A percentile compares a stretch with the other conserved stretches of the same genome.
phyloP scores from a whole-genome alignment of 2,329 filamentous ascomycete species.

The Aspergillus sp. region DNA sequence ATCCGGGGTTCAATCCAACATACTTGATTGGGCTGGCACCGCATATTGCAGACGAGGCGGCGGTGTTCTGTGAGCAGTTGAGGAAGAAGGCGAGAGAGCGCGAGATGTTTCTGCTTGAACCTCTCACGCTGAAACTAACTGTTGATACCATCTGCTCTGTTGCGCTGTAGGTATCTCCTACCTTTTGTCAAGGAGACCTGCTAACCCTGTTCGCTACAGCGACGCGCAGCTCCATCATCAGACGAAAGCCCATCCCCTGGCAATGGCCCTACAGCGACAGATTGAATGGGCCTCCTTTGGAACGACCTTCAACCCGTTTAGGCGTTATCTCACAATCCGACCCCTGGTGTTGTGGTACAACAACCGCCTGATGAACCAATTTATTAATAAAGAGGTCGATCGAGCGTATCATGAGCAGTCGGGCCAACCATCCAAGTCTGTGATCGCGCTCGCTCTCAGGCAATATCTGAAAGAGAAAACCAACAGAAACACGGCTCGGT shows the following conservation, averaged over 20 bases:
- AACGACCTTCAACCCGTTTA: constrained; percentile 4
- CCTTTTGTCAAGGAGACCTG: background rate
- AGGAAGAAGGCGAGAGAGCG: background rate
- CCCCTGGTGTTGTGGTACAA: background rate
- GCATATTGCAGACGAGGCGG: background rate
- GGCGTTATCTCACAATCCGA: background rate
- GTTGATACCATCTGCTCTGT: constrained; percentile 10
- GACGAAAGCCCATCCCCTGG: background rate
- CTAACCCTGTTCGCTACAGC: background rate
- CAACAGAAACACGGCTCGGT: background rate
- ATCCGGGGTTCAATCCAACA: constrained; percentile 3
- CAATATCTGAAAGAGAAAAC: constrained; percentile 4
- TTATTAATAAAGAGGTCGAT: background rate
- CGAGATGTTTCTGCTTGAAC: constrained; percentile 1
- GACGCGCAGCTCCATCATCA: constrained; percentile 7
- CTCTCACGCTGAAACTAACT: constrained; percentile 1
- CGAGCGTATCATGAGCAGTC: background rate
- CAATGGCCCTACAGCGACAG: background rate
- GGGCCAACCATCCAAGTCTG: background rate
- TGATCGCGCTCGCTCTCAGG: constrained; percentile 4
- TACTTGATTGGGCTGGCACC: constrained; percentile 7
- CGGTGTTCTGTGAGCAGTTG: constrained; percentile 4
- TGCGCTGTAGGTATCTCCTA: background rate
- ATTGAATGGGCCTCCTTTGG: constrained; percentile 5
- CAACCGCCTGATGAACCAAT: constrained; percentile 5